phyloP scores from a whole-genome alignment of 164 flowering plant genomes.

The Berberis vulgaris region DNA sequence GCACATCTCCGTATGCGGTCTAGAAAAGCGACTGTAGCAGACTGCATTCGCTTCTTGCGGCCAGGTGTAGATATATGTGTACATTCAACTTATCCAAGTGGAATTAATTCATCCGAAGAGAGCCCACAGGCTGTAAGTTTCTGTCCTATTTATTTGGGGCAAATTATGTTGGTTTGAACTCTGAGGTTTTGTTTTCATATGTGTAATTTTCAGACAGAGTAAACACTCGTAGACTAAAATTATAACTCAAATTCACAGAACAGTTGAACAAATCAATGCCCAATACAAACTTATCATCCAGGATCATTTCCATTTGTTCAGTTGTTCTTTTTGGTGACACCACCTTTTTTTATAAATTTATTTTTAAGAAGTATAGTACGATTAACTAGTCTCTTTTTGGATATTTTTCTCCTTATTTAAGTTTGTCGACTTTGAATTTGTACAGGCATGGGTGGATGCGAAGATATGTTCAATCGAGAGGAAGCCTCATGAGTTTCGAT shows the following conservation, averaged over 20 bases:
- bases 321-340: too few species aligned
- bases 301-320: too few species aligned
- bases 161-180: not conserved
- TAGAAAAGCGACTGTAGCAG: constrained; percentile 52
- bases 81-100: constrained; percentile 19
- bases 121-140: constrained; percentile 29
- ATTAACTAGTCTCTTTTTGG: not conserved
- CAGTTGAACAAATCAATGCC: too few species aligned
- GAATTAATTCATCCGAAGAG: constrained; percentile 23
- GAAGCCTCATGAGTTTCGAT: constrained; percentile 53
- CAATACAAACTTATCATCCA: too few species aligned
- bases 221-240: not conserved
- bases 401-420: not conserved
- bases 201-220: not conserved
- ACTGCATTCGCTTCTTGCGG: constrained; percentile 66
- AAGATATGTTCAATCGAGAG: constrained; percentile 63
- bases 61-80: constrained; percentile 73
- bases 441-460: constrained; percentile 77
- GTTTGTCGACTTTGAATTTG: not conserved
- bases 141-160: not conserved
- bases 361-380: not conserved
- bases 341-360: not conserved
- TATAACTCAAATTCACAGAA: too few species aligned
- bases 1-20: constrained; percentile 49
- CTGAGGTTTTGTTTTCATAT: not conserved